These are phyloP conservation scores for Sordariomycetes sp. DNA, from an alignment of 2,329 filamentous ascomycete genomes.

Conservation along the genomic window DNA sequence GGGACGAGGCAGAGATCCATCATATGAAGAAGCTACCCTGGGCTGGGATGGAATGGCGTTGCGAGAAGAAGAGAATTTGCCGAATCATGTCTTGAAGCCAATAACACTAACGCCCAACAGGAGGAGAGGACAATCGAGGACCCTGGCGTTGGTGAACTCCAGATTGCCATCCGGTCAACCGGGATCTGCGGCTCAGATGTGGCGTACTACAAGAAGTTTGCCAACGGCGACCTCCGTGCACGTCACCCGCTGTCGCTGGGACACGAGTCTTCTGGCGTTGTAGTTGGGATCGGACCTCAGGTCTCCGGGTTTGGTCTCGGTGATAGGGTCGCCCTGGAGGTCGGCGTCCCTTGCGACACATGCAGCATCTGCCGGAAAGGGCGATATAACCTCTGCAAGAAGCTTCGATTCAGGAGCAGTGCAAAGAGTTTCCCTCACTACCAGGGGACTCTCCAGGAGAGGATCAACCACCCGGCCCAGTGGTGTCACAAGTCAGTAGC, in stretches of 20 bases:
- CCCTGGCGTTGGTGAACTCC: constrained; percentile 39
- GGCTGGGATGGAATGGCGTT: constrained; percentile 2
- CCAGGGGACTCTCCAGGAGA: constrained; percentile 45
- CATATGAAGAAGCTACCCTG: not conserved
- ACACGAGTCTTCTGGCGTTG: constrained; percentile 48
- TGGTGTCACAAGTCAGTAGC: constrained; percentile 35
- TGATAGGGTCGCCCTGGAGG: constrained; percentile 54
- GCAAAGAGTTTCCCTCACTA: constrained; percentile 50
- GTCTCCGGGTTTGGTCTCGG: constrained; percentile 30
- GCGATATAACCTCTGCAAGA: constrained; percentile 50
- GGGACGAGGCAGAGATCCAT: not conserved
- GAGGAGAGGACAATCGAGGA: constrained; percentile 35
- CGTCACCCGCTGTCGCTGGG: constrained; percentile 51
- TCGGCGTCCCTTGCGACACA: constrained; percentile 46
- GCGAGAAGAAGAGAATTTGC: not conserved
- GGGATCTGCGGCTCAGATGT: constrained; percentile 60
- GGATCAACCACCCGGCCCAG: constrained; percentile 46
- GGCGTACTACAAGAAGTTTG: constrained; percentile 60
- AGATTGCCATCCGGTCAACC: constrained; percentile 51
- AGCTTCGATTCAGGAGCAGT: constrained; percentile 48
- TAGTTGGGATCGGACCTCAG: constrained; percentile 39
- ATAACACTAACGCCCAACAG: constrained; percentile 16
- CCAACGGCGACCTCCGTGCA: constrained; percentile 56
- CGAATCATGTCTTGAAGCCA: not conserved
- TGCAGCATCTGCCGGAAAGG: constrained; percentile 47